Evolutionary conservation across 192 early-diverging fungal species (phyloP).

Genomic region (Gaertneriomyces semiglobifer): DNA sequence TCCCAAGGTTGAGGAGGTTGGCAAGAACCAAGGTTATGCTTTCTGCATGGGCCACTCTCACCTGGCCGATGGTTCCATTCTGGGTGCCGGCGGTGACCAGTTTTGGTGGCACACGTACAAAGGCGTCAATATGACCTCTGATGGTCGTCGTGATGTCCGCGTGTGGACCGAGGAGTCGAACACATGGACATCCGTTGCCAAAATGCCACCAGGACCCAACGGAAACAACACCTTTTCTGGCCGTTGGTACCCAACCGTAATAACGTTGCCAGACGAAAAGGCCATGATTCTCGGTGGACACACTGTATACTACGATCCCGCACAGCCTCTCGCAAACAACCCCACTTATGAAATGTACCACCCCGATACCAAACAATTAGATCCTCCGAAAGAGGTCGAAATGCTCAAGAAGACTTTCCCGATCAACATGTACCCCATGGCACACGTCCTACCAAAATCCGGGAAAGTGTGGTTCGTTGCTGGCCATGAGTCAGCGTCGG

Average conservation of each 20-base stretch:
- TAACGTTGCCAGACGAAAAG: slow-evolving; percentile 15
- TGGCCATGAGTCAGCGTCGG: not conserved
- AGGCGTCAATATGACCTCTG: slow-evolving; percentile 4
- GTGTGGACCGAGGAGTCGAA: not conserved
- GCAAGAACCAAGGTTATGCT: slow-evolving; percentile 13
- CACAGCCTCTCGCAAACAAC: slow-evolving; percentile 8
- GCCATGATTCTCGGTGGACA: slow-evolving; percentile 26
- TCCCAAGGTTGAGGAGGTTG: not conserved
- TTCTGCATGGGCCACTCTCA: slow-evolving; percentile 44
- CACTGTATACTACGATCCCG: slow-evolving; percentile 2
- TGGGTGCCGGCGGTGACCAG: slow-evolving; percentile 45
- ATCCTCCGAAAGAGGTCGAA: slow-evolving; percentile 2
- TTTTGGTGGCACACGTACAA: slow-evolving; percentile 3
- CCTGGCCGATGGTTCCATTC: slow-evolving; percentile 36
- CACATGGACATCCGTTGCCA: not conserved
- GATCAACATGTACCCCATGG: slow-evolving; percentile 20
- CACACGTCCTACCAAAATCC: slow-evolving; percentile 9
- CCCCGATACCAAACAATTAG: slow-evolving; percentile 20
- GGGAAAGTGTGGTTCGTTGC: slow-evolving; percentile 26
- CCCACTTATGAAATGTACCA: slow-evolving; percentile 21
- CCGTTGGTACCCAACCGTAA: slow-evolving; percentile 27
- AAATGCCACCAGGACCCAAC: not conserved
- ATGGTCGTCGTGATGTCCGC: slow-evolving; percentile 6
- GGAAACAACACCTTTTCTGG: not conserved
- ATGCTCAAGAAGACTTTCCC: slow-evolving; percentile 13